A percentile compares a stretch with the other conserved stretches of the same genome.
Evolutionary conservation across 225 moss, liverwort and hornwort genomes (phyloP).

Genomic region (Takakia lepidozioides): DNA sequence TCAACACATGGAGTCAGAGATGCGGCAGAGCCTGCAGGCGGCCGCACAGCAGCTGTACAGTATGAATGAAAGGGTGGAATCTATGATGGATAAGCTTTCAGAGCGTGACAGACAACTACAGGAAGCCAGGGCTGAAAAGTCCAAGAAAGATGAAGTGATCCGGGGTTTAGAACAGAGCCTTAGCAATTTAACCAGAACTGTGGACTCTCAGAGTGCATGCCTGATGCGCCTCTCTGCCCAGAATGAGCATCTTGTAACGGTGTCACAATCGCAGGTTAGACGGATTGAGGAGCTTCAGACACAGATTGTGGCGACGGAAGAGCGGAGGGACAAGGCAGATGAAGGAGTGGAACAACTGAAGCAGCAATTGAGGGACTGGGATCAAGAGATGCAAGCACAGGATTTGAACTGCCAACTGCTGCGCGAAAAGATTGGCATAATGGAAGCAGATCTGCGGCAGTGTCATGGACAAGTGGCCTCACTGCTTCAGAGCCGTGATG

Average conservation of each 20-base stretch:
- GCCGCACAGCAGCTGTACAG: conserved; percentile 79
- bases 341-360: conserved; percentile 27
- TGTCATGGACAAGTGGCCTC: conserved; percentile 29
- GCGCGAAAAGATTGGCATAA: conserved; percentile 32
- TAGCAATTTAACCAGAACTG: conserved; percentile 67
- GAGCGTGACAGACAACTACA: conserved; percentile 68
- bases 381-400: conserved; percentile 27
- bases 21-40: conserved; percentile 86
- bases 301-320: conserved; percentile 26
- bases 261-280: conserved; percentile 50
- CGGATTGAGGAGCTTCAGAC: conserved; percentile 68
- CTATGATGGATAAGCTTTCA: conserved; percentile 71
- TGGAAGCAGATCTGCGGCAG: conserved; percentile 32
- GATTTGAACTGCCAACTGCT: conserved; percentile 32
- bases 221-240: conserved; percentile 72
- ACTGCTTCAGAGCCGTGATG: conserved; percentile 36
- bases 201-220: conserved; percentile 81
- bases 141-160: conserved; percentile 69
- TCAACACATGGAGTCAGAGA: conserved; percentile 57
- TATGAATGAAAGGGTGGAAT: conserved; percentile 88
- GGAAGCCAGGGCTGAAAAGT: conserved; percentile 46
- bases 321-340: conserved; percentile 26
- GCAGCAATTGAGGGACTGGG: conserved; percentile 26
- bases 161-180: conserved; percentile 66
- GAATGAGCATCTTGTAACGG: conserved; percentile 64